Percentiles rank a stretch among this genome's conserved stretches.
Evolutionary conservation across 2,329 filamentous ascomycete genomes (phyloP).

Genomic region (Rutstroemia sp.): DNA sequence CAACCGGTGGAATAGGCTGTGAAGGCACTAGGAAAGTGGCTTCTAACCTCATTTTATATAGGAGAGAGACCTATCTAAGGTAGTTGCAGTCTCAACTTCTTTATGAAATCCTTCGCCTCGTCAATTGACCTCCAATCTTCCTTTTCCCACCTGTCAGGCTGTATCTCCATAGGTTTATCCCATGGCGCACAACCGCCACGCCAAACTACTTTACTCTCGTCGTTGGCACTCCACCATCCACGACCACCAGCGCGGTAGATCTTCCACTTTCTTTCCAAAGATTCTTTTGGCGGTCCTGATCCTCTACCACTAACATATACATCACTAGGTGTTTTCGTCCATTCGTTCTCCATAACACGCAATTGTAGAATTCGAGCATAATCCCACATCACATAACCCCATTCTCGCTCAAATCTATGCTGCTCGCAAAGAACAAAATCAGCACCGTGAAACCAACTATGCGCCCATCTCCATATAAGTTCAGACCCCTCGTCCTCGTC

Average conservation of each 20-base stretch:
- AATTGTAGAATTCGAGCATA: not conserved
- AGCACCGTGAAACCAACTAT: not conserved
- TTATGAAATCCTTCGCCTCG: not conserved
- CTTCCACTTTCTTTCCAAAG: not conserved
- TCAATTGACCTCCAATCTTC: not conserved
- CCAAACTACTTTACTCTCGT: not conserved
- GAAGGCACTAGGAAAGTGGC: too few relatives aligned
- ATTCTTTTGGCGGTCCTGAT: not conserved
- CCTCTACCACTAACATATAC: not conserved
- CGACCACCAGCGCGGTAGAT: not conserved
- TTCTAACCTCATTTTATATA: too few relatives aligned
- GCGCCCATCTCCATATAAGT: constrained; percentile 2
- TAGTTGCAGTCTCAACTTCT: not conserved
- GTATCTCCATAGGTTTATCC: not conserved
- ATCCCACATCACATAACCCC: constrained; percentile 8
- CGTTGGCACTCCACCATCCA: constrained; percentile 2
- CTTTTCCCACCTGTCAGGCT: not conserved
- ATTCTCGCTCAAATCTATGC: not conserved
- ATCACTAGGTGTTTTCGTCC: not conserved
- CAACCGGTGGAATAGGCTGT: too few relatives aligned
- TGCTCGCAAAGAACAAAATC: not conserved
- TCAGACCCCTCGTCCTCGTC: not conserved
- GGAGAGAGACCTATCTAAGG: not conserved
- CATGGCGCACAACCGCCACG: not conserved
- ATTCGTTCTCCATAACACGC: not conserved